These are phyloP conservation scores for Tetrapisispora pingtungensis DNA, from an alignment of 805 yeast genomes.

Conservation along the genomic window DNA sequence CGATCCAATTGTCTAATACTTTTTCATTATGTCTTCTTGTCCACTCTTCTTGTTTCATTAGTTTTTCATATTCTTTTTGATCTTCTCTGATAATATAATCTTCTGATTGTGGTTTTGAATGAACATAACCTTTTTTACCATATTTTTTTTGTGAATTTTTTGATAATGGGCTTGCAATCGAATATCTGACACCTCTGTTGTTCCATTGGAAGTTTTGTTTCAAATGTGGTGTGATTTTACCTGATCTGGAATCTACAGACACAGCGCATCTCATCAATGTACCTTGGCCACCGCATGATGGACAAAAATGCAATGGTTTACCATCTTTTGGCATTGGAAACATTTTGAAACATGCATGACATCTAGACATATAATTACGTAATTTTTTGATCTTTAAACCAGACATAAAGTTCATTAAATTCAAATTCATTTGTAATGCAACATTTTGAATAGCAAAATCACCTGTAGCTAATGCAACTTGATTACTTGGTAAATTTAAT, in stretches of 20 bases:
- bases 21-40: conserved; percentile 78
- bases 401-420: conserved; percentile 71
- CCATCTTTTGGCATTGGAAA: conserved; percentile 71
- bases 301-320: conserved; percentile 78
- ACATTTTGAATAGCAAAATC: conserved; percentile 98
- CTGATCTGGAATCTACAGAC: conserved; percentile 66
- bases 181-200: conserved; percentile 72
- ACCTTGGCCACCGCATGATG: conserved; percentile 82
- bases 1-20: conserved; percentile 76
- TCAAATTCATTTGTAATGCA: conserved; percentile 79
- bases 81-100: conserved; percentile 66
- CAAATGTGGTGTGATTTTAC: conserved; percentile 77
- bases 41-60: conserved; percentile 83
- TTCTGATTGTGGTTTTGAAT: conserved; percentile 51
- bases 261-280: conserved; percentile 87
- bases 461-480: conserved; percentile 83
- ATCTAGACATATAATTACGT: conserved; percentile 86
- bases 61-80: conserved; percentile 86
- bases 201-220: conserved; percentile 92
- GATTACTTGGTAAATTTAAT: conserved; percentile 31
- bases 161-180: conserved; percentile 80
- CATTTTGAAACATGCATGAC: conserved; percentile 91
- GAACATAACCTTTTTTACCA: conserved; percentile 76
- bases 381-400: conserved; percentile 81
- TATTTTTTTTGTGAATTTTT: conserved; percentile 58